Conservation (phyloP, 208 protist genomes). For the Crithidia thermophila region DNA sequence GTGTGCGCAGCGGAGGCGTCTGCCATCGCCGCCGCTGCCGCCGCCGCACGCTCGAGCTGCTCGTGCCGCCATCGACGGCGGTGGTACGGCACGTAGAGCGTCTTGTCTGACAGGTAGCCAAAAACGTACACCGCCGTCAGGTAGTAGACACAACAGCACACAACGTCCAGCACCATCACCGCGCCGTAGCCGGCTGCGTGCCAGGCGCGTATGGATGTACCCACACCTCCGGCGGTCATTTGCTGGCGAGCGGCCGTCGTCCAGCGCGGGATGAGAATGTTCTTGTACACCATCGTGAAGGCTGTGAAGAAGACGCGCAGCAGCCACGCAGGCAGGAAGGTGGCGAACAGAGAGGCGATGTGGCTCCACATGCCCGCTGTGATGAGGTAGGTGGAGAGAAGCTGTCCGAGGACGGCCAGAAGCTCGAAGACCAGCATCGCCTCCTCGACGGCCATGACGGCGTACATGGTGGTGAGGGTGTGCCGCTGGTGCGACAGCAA, state of each 20-base stretch:
- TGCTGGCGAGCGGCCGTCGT: not conserved
- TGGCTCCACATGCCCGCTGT: constrained; percentile 34
- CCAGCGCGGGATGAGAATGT: constrained; percentile 34
- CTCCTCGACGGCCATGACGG: constrained; percentile 46
- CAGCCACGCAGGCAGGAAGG: constrained; percentile 38
- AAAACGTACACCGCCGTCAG: constrained; percentile 39
- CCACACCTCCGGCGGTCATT: not conserved
- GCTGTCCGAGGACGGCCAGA: constrained; percentile 20
- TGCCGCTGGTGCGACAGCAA: constrained; percentile 26
- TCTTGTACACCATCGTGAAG: constrained; percentile 53
- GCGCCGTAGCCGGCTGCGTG: constrained; percentile 43
- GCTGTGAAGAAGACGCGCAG: constrained; percentile 41
- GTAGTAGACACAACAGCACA: constrained; percentile 38
- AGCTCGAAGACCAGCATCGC: constrained; percentile 47
- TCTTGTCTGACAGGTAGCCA: constrained; percentile 49
- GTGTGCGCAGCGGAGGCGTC: not conserved
- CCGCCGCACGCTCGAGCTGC: constrained; percentile 8
- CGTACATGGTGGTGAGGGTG: constrained; percentile 25
- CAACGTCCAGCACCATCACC: constrained; percentile 37
- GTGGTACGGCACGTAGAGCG: constrained; percentile 51
- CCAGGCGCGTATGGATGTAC: constrained; percentile 32
- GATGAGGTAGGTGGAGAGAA: constrained; percentile 47
- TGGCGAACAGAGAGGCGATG: constrained; percentile 19
- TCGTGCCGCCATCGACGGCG: constrained; percentile 31
- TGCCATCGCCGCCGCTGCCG: not conserved